These are phyloP conservation scores for Anisodus acutangulus DNA, from an alignment of 257 asterid genomes.

Conservation along the genomic window DNA sequence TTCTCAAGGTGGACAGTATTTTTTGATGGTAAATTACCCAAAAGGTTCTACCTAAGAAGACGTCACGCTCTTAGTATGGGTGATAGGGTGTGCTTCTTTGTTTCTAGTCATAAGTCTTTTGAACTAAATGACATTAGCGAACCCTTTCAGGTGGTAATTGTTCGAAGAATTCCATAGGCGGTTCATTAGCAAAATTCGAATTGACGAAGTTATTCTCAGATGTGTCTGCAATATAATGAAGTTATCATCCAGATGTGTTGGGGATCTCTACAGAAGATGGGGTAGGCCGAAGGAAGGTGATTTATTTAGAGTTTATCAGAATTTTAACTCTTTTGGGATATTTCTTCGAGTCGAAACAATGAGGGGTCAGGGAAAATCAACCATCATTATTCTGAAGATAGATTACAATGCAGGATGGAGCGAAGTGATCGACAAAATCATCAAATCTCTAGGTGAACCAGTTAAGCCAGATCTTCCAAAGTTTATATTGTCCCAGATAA, in stretches of 20 bases:
- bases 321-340: neutral
- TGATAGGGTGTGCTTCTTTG: neutral
- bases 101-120: neutral
- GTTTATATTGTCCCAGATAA: no score
- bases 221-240: neutral
- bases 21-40: no score
- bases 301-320: neutral
- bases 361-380: neutral
- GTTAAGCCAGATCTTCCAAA: neutral
- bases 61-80: neutral
- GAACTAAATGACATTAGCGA: no score
- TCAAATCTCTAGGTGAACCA: neutral
- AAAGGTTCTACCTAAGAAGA: no score
- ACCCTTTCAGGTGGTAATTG: no score
- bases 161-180: no score
- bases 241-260: neutral
- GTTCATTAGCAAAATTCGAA: no score
- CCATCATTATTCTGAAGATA: neutral
- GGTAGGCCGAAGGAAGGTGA: neutral
- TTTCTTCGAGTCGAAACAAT: no score
- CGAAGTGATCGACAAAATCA: neutral
- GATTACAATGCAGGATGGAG: neutral
- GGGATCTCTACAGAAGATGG: no score
- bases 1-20: no score
- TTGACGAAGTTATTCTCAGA: neutral